phyloP scores from a whole-genome alignment of 1,284 basidiomycete genomes.

The Malassezia japonica region DNA sequence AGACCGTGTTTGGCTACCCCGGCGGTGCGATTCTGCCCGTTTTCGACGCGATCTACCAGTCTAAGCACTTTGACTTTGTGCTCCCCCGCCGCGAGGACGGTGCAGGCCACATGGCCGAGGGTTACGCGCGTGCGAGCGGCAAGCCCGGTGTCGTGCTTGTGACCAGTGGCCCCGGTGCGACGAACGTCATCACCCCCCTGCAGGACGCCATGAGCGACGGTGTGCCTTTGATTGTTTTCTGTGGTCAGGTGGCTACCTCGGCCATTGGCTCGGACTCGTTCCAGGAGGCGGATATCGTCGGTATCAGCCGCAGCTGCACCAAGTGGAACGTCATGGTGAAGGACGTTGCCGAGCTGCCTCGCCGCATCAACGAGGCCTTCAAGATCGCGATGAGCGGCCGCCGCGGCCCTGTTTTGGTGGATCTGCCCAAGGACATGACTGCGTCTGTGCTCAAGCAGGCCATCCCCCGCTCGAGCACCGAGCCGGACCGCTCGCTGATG shows the following conservation, averaged over 20 bases:
- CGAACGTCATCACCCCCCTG: conserved; percentile 95
- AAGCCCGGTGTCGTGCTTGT: conserved; percentile 96
- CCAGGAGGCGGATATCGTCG: conserved; percentile 93
- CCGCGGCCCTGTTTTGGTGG: conserved; percentile 92
- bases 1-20: conserved; percentile 95
- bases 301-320: conserved; percentile 90
- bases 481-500: conserved; percentile 58
- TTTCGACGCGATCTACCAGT: conserved; percentile 97
- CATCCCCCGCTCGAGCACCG: conserved; percentile 76
- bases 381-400: conserved; percentile 95
- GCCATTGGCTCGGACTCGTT: conserved; percentile 95
- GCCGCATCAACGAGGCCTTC: conserved; percentile 97
- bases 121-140: conserved; percentile 92
- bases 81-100: conserved; percentile 95
- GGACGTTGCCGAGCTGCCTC: conserved; percentile 84
- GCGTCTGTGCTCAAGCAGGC: conserved; percentile 78
- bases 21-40: conserved; percentile 96
- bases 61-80: conserved; percentile 86
- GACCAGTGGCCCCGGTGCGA: conserved; percentile 93
- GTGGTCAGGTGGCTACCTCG: conserved; percentile 94
- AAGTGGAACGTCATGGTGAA: conserved; percentile 99
- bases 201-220: conserved; percentile 94
- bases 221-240: conserved; percentile 87
- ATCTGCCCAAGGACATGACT: conserved; percentile 94
- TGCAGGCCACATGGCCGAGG: conserved; percentile 97